These are phyloP conservation scores for Ophiostoma populinum DNA, from an alignment of 2,329 filamentous ascomycete genomes.

Conservation along the genomic window DNA sequence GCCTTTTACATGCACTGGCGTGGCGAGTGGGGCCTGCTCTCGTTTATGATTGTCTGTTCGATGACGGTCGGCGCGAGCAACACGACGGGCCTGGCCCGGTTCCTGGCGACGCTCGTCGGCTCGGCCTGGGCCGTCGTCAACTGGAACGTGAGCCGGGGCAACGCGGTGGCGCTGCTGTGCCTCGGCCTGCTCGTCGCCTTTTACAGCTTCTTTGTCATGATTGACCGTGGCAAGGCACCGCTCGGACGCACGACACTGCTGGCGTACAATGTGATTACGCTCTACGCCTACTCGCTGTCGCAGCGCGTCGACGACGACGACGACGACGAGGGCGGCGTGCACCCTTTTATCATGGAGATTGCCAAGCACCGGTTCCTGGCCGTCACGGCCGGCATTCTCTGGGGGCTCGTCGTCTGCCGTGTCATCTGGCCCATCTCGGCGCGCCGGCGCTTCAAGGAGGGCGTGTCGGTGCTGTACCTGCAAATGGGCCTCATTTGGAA, in stretches of 20 bases:
- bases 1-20: constrained; percentile 75
- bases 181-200: constrained; percentile 69
- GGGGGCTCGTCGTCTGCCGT: constrained; percentile 81
- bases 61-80: constrained; percentile 97
- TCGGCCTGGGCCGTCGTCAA: constrained; percentile 56
- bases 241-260: constrained; percentile 87
- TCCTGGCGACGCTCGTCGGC: constrained; percentile 72
- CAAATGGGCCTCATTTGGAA: constrained; percentile 96
- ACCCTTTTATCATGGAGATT: constrained; percentile 77
- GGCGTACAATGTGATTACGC: constrained; percentile 85
- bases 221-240: constrained; percentile 68
- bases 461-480: constrained; percentile 77
- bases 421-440: constrained; percentile 90
- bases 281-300: constrained; percentile 85
- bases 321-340: constrained; percentile 72
- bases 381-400: constrained; percentile 72
- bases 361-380: constrained; percentile 73
- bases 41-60: constrained; percentile 94
- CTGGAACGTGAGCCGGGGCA: constrained; percentile 62
- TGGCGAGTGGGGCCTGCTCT: constrained; percentile 90
- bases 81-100: constrained; percentile 74
- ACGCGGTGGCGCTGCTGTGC: constrained; percentile 57
- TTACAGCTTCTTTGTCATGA: constrained; percentile 77
- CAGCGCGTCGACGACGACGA: constrained; percentile 65
- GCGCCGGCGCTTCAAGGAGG: constrained; percentile 72